Evolutionary conservation across 2,329 filamentous ascomycete species (phyloP).

Genomic region (Diaporthe caulivora): DNA sequence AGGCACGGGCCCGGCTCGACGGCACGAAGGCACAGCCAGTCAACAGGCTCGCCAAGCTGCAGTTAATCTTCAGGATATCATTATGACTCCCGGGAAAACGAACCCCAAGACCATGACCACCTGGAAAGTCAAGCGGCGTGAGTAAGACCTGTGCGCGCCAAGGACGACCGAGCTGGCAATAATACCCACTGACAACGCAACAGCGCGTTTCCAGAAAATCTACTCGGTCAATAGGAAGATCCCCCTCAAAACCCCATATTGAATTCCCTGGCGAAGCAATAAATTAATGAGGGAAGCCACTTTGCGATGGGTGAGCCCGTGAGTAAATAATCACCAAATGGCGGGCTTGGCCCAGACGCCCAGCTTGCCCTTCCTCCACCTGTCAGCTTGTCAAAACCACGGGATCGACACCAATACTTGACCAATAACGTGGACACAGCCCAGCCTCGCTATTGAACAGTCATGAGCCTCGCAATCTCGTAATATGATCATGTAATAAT

Average conservation of each 20-base stretch:
- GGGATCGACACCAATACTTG: neutral
- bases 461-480: constrained; percentile 10
- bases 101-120: neutral
- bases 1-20: neutral
- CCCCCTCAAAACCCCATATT: neutral
- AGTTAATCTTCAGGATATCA: neutral
- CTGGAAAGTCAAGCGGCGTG: neutral
- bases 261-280: neutral
- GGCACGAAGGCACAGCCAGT: neutral
- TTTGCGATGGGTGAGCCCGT: neutral
- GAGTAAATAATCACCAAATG: neutral
- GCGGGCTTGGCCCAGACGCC: neutral
- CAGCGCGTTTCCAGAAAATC: neutral
- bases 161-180: neutral
- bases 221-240: neutral
- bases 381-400: neutral
- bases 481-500: constrained; percentile 21
- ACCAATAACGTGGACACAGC: neutral
- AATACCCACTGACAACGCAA: neutral
- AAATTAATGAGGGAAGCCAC: neutral
- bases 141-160: neutral
- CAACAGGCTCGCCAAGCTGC: neutral
- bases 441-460: neutral
- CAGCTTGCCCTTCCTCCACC: neutral
- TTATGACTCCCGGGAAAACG: neutral